A percentile compares a stretch with the other conserved stretches of the same genome.
These are phyloP conservation scores for Arxiozyma slooffiae DNA, from an alignment of 1,139 yeast species.

Conservation along the genomic window DNA sequence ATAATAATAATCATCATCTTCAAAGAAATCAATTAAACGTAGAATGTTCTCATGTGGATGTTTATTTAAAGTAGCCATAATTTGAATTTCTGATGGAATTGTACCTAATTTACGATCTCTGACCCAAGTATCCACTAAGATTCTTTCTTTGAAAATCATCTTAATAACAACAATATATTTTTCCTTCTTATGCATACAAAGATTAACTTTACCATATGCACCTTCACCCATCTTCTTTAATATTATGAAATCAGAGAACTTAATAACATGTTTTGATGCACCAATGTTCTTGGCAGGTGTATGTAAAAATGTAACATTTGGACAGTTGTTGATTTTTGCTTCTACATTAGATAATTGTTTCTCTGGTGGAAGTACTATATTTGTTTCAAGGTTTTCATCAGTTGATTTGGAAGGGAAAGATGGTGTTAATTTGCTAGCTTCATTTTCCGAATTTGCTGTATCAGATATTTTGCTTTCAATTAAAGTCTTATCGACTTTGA, in stretches of 20 bases:
- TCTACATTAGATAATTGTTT: background rate
- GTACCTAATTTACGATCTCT: slow-evolving; percentile 85
- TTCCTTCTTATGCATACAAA: slow-evolving; percentile 54
- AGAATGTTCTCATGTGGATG: slow-evolving; percentile 82
- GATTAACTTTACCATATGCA: slow-evolving; percentile 86
- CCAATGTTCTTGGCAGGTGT: slow-evolving; percentile 38
- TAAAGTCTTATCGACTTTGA: slow-evolving; percentile 23
- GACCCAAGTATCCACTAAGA: slow-evolving; percentile 94
- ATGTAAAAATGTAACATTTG: slow-evolving; percentile 12
- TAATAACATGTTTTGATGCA: slow-evolving; percentile 50
- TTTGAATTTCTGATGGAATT: slow-evolving; percentile 88
- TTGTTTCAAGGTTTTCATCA: background rate
- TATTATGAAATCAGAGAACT: slow-evolving; percentile 58
- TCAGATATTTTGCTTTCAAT: slow-evolving; percentile 22
- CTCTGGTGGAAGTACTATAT: background rate
- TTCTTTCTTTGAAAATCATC: slow-evolving; percentile 83
- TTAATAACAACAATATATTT: slow-evolving; percentile 67
- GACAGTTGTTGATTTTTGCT: background rate
- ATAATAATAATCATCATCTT: slow-evolving; percentile 79
- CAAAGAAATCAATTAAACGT: slow-evolving; percentile 80
- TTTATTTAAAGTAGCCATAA: slow-evolving; percentile 66
- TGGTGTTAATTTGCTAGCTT: background rate
- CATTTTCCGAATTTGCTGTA: slow-evolving; percentile 9
- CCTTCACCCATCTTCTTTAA: slow-evolving; percentile 87
- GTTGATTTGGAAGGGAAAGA: background rate